Base-by-base conservation (phyloP, 305 asterid species). In the Rubia balearica region DNA sequence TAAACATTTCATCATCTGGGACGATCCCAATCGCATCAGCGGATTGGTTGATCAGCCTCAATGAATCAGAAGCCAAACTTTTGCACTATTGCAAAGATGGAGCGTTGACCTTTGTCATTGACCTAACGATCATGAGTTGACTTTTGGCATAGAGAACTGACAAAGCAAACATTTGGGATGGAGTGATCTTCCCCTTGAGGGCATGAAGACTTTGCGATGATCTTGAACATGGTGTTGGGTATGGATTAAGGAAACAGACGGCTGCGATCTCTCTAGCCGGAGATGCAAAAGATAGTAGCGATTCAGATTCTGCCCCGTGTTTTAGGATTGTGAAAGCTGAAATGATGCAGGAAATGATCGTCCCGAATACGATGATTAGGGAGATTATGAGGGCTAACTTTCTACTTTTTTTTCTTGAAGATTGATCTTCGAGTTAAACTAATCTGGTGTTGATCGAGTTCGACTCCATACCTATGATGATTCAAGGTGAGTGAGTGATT, bases 281-380 rank as follows among this genome's bases (percentile, higher is more conserved):
- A 62, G 43, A 60, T 48, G 56, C 65, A 41, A 27, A 19, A n/a
- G 77, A 46, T 16, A 65, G 78, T 40, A 67, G 81, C 30, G 77
- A 42, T 22, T 69, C 56, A 10, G 73, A 69, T 8, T 77, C 70
- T 6, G 71, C 49, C 11, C 27, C 33, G 66, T 65, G 75, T 38
- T 77, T 73, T 49, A 77, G 71, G 3, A 65, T 61, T 12, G 27
- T 16, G n/a, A 77, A 71, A 59, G 65, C 53, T 9, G 73, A 69
- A 62, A 69, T 14, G n/a, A 73, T 69, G 42, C 78, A 53, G 59
- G 53, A 10, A 61, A 77, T 65, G 13, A 70, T 73, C 16, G 70
- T 7, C 7, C 67, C 60, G 66, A 77, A 77, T 14, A 73, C 1
- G 43, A 77, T 41, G 60, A 77, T 40, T 4, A 73, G 19, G 38